A percentile compares a stretch with the other conserved stretches of the same genome.
phyloP scores from a whole-genome alignment of 257 asterid species.

The Marsdenia floribunda region DNA sequence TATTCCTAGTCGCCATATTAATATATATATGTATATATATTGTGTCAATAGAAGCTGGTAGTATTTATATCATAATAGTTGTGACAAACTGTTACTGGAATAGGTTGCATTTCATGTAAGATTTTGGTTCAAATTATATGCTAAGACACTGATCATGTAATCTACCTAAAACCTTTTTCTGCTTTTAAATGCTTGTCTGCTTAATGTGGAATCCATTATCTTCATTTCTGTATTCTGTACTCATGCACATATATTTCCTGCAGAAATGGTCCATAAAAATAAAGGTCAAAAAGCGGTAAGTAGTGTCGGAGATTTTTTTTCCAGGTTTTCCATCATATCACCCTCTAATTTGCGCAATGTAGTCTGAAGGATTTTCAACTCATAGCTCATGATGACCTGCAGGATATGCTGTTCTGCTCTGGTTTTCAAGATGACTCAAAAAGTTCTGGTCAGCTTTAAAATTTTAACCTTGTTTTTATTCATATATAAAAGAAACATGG shows the following conservation, averaged over 20 bases:
- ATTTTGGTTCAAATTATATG: background rate
- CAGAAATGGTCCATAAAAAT: slow-evolving; percentile 51
- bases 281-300: slow-evolving; percentile 53
- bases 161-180: background rate
- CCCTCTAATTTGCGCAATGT: background rate
- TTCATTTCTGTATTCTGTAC: slow-evolving; percentile 21
- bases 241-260: slow-evolving; percentile 32
- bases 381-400: slow-evolving; percentile 21
- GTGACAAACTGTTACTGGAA: background rate
- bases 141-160: background rate
- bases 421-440: slow-evolving; percentile 55
- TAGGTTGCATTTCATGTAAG: background rate
- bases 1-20: background rate
- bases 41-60: background rate
- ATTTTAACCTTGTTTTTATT: slow-evolving; percentile 1
- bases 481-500: background rate
- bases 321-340: slow-evolving; percentile 10
- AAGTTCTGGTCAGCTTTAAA: slow-evolving; percentile 47
- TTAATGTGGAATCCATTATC: background rate
- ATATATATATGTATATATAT: background rate
- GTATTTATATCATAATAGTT: background rate
- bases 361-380: slow-evolving; percentile 8
- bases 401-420: slow-evolving; percentile 65
- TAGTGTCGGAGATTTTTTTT: background rate
- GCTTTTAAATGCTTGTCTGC: background rate